phyloP scores from a whole-genome alignment of 495 filamentous ascomycete genomes.

The Opeltia flavorubescens region DNA sequence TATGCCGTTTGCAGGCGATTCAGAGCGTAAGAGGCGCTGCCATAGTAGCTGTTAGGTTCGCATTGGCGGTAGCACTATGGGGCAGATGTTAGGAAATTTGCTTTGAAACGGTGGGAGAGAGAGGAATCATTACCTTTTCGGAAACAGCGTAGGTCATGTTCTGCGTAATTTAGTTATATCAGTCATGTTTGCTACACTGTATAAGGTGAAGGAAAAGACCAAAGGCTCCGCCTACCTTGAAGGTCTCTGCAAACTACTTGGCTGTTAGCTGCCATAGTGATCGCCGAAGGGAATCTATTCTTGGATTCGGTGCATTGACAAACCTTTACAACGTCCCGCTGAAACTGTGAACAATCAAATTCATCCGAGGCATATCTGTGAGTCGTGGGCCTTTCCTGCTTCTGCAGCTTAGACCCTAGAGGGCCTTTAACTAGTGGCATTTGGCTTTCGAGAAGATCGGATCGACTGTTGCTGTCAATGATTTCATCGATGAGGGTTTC shows the following conservation, averaged over 20 bases:
- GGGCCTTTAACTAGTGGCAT: not conserved
- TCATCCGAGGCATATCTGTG: not conserved
- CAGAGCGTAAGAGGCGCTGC: not conserved
- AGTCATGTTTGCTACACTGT: too few relatives aligned
- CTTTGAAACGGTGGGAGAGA: not conserved
- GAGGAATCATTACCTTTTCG: not conserved
- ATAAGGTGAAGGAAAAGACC: too few relatives aligned
- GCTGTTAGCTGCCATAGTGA: not conserved
- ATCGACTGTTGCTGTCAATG: not conserved
- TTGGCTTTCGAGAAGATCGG: not conserved
- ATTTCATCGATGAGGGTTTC: not conserved
- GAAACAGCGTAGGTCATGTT: not conserved
- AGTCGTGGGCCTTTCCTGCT: not conserved
- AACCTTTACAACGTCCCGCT: not conserved
- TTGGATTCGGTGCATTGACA: not conserved
- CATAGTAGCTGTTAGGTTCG: not conserved
- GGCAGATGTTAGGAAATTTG: not conserved
- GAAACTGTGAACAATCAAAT: not conserved
- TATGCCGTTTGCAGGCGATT: not conserved
- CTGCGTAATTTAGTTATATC: not conserved
- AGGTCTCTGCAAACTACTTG: not conserved
- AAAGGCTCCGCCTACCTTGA: not conserved
- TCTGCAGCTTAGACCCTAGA: not conserved
- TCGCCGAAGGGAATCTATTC: not conserved
- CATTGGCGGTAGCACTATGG: not conserved